Evolutionary conservation across 1,284 basidiomycete genomes (phyloP), one percentile per base, ranked within the genome.

Genomic region (Rhodotorula glutinis): DNA sequence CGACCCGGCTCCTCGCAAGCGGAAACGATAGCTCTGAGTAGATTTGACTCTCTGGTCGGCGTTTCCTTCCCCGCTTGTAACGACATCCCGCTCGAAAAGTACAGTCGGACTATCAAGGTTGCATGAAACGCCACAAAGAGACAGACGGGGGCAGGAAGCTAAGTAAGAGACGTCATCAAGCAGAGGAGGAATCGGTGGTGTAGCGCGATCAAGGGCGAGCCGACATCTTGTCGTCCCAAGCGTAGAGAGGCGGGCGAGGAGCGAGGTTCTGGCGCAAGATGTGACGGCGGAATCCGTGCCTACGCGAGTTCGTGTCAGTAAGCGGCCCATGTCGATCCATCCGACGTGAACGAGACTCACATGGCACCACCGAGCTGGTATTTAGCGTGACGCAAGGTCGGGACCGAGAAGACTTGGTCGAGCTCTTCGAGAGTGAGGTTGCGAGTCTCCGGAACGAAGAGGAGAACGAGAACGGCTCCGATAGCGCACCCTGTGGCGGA

Each of bases 361-460:
- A 51, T 16, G 25, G 49, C 25, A n/a, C 49, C 49, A 7, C n/a
- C n/a, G 16, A 51, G 49, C 49, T 51, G 49, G 49, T 51, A 51
- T 13, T 27, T 25, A 11, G 49, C 49, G 49, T 51, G 49, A 25
- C n/a, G n/a, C 49, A 51, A 14, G 27, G 85, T 85, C 2, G 88
- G 87, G 2, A 91, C 84, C 19, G 53, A 60, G 55, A 72, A 63
- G 43, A 65, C 65, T 14, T 49, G 27, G 60, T 62, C 56, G 38
- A 56, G 58, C 44, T 55, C 47, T 16, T 56, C 57, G 43, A 62
- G 57, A 14, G 53, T 29, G 16, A 66, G 64, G 25, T 53, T 53
- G 51, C 57, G 61, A 29, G 63, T 65, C 61, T 63, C 62, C 11
- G 88, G 87, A 1, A 91, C 84, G 23, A 63, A 62, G 53, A 63